Conservation (phyloP, 2,329 filamentous ascomycete genomes). For the Apiospora kogelbergensis region DNA sequence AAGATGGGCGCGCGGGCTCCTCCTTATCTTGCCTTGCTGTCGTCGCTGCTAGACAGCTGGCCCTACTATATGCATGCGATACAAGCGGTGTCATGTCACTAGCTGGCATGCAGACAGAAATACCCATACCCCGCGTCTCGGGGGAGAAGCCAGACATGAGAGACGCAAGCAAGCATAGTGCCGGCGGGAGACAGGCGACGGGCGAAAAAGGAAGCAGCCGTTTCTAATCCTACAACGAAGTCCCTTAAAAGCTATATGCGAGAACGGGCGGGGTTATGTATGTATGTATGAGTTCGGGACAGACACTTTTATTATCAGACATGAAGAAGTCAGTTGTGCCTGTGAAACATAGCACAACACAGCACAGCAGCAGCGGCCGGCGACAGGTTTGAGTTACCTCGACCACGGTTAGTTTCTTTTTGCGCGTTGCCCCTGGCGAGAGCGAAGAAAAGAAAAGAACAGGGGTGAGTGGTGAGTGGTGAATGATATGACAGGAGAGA, state of each 20-base stretch:
- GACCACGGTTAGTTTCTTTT: neutral
- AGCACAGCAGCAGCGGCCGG: neutral
- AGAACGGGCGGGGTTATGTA: neutral
- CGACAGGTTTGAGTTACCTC: neutral
- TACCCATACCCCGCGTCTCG: constrained; percentile 1
- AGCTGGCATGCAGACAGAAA: too few relatives aligned
- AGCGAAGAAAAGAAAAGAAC: too few relatives aligned
- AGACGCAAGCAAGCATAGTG: neutral
- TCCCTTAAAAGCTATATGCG: neutral
- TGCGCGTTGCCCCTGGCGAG: neutral
- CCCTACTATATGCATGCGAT: neutral
- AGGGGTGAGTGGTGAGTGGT: neutral
- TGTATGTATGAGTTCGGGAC: neutral
- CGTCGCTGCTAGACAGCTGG: neutral
- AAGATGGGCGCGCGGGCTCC: too few relatives aligned
- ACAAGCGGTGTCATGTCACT: neutral
- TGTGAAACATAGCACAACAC: neutral
- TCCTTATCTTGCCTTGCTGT: neutral
- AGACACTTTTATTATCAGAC: neutral
- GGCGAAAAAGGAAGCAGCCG: neutral
- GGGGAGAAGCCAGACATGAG: neutral
- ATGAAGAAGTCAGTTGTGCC: neutral
- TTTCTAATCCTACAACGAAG: neutral
- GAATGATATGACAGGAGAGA: neutral
- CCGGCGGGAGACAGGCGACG: neutral